phyloP scores from a whole-genome alignment of 768 basidiomycete species.

The Cyclocybe aegerita region DNA sequence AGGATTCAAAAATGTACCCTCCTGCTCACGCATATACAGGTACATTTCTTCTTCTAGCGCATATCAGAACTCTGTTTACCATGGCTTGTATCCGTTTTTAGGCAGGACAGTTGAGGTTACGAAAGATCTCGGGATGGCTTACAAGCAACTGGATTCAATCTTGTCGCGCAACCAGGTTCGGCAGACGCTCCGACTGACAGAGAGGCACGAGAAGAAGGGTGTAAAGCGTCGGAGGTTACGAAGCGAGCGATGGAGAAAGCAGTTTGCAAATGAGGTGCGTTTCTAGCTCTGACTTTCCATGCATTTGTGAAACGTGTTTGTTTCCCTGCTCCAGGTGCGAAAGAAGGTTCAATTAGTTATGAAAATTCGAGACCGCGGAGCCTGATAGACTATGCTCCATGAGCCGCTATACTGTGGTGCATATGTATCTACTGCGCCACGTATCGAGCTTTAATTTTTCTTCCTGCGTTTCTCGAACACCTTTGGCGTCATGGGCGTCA shows the following conservation, averaged over 20 bases:
- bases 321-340: constrained; percentile 55
- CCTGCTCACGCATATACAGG: constrained; percentile 60
- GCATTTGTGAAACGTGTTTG: constrained; percentile 7
- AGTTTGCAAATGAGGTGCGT: constrained; percentile 77
- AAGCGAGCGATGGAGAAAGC: constrained; percentile 77
- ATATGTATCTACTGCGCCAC: constrained; percentile 4
- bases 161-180: constrained; percentile 57
- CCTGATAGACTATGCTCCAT: constrained; percentile 33
- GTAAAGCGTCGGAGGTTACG: constrained; percentile 71
- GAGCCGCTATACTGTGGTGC: constrained; percentile 6
- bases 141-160: constrained; percentile 47
- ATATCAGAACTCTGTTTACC: background rate
- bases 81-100: constrained; percentile 24
- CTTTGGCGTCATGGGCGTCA: too few species aligned
- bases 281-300: background rate
- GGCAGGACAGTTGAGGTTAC: constrained; percentile 61
- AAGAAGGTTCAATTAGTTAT: constrained; percentile 80
- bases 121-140: constrained; percentile 40
- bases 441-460: constrained; percentile 6
- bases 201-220: constrained; percentile 83
- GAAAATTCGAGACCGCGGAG: constrained; percentile 75
- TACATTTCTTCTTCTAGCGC: constrained; percentile 20
- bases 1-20: constrained; percentile 13
- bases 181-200: constrained; percentile 43
- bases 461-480: too few species aligned